Percentiles rank a stretch among this genome's conserved stretches.
These are phyloP conservation scores for Claviceps lovelessii DNA, from an alignment of 2,329 filamentous ascomycete genomes.

Conservation along the genomic window DNA sequence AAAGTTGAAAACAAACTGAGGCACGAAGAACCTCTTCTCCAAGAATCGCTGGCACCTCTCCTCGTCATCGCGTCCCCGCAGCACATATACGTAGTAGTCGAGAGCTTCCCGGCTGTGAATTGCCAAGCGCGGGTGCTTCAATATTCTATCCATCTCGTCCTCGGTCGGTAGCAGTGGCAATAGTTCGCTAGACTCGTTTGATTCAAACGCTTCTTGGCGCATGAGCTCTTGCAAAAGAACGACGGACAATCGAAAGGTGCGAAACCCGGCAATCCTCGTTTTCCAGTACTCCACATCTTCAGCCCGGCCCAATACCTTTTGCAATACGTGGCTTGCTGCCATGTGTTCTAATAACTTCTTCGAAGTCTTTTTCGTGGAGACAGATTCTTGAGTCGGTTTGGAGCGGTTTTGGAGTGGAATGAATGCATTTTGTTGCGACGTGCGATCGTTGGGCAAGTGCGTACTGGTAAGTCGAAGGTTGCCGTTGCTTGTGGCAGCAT, in stretches of 20 bases:
- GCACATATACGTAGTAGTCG: slow-evolving; percentile 15
- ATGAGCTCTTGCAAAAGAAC: slow-evolving; percentile 20
- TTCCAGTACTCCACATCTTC: slow-evolving; percentile 7
- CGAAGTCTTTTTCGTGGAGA: not conserved
- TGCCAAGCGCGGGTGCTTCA: slow-evolving; percentile 9
- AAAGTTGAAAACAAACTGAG: slow-evolving; percentile 18
- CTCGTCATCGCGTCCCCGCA: slow-evolving; percentile 17
- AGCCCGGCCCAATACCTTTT: slow-evolving; percentile 9
- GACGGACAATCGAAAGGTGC: slow-evolving; percentile 15
- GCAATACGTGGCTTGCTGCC: slow-evolving; percentile 14
- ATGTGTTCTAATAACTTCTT: slow-evolving; percentile 11
- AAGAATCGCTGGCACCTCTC: slow-evolving; percentile 19
- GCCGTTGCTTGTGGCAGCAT: not conserved
- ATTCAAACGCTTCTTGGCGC: slow-evolving; percentile 10
- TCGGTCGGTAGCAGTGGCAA: slow-evolving; percentile 13
- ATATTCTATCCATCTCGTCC: slow-evolving; percentile 11
- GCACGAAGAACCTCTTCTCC: slow-evolving; percentile 11
- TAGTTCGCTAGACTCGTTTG: slow-evolving; percentile 8
- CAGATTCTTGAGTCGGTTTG: not conserved
- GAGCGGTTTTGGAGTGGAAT: not conserved
- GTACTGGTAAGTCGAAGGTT: not conserved
- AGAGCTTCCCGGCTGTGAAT: slow-evolving; percentile 12
- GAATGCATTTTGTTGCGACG: not conserved
- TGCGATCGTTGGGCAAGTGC: not conserved
- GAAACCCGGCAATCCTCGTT: slow-evolving; percentile 11